Percentiles rank a stretch among this genome's conserved stretches.
Conservation (phyloP, 2,329 filamentous ascomycete species). For the Pezicula neosporulosa region DNA sequence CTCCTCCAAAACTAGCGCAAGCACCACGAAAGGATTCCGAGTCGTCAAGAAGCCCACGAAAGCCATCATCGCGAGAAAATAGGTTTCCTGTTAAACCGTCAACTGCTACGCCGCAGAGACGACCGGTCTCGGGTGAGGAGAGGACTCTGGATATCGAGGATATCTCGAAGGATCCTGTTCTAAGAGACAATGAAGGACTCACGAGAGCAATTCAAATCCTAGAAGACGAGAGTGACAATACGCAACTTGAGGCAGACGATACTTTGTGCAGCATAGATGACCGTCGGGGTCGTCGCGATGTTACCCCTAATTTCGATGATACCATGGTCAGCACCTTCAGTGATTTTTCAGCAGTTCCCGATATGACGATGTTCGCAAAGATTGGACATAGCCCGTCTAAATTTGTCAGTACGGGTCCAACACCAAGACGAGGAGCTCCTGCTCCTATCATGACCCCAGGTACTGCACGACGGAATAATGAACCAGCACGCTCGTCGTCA, state of each 20-base stretch:
- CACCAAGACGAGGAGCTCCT: constrained; percentile 18
- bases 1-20: constrained; percentile 10
- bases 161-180: constrained; percentile 42
- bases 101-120: constrained; percentile 27
- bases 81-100: constrained; percentile 58
- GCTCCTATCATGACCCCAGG: constrained; percentile 24
- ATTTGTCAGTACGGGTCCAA: constrained; percentile 38
- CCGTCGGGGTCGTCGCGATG: constrained; percentile 30
- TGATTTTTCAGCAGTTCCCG: constrained; percentile 84
- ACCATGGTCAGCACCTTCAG: constrained; percentile 51
- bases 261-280: constrained; percentile 25
- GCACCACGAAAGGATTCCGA: constrained; percentile 18
- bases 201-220: constrained; percentile 60
- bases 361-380: constrained; percentile 79
- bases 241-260: constrained; percentile 22
- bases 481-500: constrained; percentile 24
- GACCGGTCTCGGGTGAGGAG: constrained; percentile 12
- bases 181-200: constrained; percentile 52
- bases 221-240: constrained; percentile 43
- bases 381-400: constrained; percentile 64
- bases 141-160: constrained; percentile 40
- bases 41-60: constrained; percentile 38
- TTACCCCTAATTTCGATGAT: constrained; percentile 30
- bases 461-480: constrained; percentile 20
- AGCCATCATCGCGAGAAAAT: constrained; percentile 47